Percentiles rank a stretch among this genome's conserved stretches.
These are phyloP conservation scores for Aspergillus indologenus DNA, from an alignment of 495 filamentous ascomycete genomes.

Conservation along the genomic window DNA sequence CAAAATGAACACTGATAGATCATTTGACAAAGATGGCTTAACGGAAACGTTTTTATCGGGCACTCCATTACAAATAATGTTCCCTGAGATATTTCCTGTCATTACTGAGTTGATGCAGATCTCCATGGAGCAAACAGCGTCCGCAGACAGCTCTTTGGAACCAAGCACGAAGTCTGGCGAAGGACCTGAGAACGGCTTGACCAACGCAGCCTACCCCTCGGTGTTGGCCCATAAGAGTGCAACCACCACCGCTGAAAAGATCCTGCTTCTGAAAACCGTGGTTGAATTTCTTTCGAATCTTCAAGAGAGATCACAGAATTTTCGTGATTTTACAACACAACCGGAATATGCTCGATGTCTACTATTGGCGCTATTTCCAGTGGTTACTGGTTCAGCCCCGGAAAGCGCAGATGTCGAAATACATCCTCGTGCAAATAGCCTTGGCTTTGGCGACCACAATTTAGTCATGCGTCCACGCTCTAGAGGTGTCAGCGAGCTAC, in stretches of 20 bases:
- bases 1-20: conserved; percentile 65
- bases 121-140: conserved; percentile 57
- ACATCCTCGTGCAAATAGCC: conserved; percentile 68
- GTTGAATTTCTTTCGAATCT: conserved; percentile 76
- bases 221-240: conserved; percentile 16
- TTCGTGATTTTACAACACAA: conserved; percentile 74
- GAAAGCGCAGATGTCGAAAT: conserved; percentile 81
- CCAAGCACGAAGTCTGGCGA: not conserved
- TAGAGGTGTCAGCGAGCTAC: conserved; percentile 59
- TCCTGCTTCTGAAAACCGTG: conserved; percentile 61
- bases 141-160: conserved; percentile 9
- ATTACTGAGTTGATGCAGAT: conserved; percentile 86
- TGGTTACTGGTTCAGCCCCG: conserved; percentile 77
- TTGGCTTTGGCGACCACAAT: conserved; percentile 83
- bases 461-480: conserved; percentile 75
- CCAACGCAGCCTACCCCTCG: conserved; percentile 13
- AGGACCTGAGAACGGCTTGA: conserved; percentile 12
- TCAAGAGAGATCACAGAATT: conserved; percentile 66
- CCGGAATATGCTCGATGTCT: conserved; percentile 78
- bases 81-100: conserved; percentile 75
- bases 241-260: conserved; percentile 16
- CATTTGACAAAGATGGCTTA: conserved; percentile 70
- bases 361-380: conserved; percentile 75
- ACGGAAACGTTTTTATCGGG: conserved; percentile 61
- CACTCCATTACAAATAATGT: conserved; percentile 59